Evolutionary conservation across 805 yeast species (phyloP).

Genomic region (Wickerhamomyces canadensis): DNA sequence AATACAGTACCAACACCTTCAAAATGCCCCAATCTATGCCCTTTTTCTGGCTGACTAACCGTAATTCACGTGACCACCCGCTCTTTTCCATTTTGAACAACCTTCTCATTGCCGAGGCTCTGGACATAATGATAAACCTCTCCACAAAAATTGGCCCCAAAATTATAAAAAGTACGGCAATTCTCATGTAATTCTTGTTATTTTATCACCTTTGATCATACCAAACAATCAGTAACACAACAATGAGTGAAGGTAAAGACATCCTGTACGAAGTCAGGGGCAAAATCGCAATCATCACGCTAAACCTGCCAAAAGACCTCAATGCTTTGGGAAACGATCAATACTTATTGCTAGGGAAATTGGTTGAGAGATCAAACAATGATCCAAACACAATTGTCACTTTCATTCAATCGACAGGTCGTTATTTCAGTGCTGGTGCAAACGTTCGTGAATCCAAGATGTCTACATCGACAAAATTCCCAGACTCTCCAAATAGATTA

Average conservation of each 20-base stretch:
- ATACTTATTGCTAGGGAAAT: conserved; percentile 53
- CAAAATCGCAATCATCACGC: conserved; percentile 54
- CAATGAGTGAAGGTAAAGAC: conserved; percentile 20
- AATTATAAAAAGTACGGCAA: neutral
- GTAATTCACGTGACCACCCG: no score
- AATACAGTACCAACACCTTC: no score
- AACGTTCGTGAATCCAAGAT: conserved; percentile 43
- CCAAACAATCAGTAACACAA: neutral
- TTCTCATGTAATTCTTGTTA: neutral
- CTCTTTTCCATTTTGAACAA: no score
- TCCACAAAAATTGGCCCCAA: neutral
- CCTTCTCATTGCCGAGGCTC: no score
- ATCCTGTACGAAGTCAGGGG: conserved; percentile 31
- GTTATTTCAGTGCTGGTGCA: conserved; percentile 83
- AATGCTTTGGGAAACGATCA: conserved; percentile 68
- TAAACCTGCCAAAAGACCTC: conserved; percentile 53
- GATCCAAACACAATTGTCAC: conserved; percentile 61
- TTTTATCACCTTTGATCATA: neutral
- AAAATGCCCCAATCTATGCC: no score
- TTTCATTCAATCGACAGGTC: conserved; percentile 62
- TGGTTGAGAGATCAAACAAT: conserved; percentile 55
- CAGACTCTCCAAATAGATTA: conserved; percentile 7
- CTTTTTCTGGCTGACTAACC: no score
- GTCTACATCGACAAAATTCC: conserved; percentile 6
- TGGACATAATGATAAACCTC: neutral